phyloP scores from a whole-genome alignment of 129 eudicot species.

The Saposhnikovia divaricata region DNA sequence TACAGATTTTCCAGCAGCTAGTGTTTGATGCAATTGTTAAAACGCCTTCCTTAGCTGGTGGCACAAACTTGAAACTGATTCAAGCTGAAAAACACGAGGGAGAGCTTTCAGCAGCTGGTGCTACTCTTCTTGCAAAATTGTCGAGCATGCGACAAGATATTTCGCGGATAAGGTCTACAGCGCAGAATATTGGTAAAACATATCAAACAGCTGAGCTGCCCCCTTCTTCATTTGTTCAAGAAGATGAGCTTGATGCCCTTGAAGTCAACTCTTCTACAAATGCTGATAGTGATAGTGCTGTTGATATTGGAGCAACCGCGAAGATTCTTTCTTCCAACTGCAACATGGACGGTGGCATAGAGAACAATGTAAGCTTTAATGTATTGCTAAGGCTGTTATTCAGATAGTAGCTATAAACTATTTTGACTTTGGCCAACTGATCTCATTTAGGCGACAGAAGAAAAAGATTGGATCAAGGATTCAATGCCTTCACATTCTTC shows the following conservation, averaged over 20 bases:
- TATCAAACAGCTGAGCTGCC: slow-evolving; percentile 32
- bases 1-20: slow-evolving; percentile 65
- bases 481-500: slow-evolving; percentile 33
- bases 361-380: slow-evolving; percentile 41
- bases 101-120: slow-evolving; percentile 82
- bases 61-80: slow-evolving; percentile 28
- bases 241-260: slow-evolving; percentile 55
- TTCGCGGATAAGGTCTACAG: slow-evolving; percentile 46
- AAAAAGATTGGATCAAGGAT: slow-evolving; percentile 43
- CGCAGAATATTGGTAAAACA: slow-evolving; percentile 37
- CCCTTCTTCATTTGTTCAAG: slow-evolving; percentile 36
- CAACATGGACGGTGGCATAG: slow-evolving; percentile 35
- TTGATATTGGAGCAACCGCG: slow-evolving; percentile 42
- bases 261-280: slow-evolving; percentile 69
- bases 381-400: slow-evolving; percentile 8
- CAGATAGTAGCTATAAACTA: neutral
- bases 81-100: slow-evolving; percentile 54
- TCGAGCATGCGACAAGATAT: slow-evolving; percentile 48
- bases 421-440: slow-evolving; percentile 8
- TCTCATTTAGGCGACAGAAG: slow-evolving; percentile 39
- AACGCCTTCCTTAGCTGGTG: slow-evolving; percentile 40
- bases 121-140: slow-evolving; percentile 74
- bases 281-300: slow-evolving; percentile 37
- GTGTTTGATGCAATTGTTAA: slow-evolving; percentile 34
- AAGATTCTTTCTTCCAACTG: slow-evolving; percentile 44